A percentile compares a stretch with the other conserved stretches of the same genome.
Conservation (phyloP, 2,329 filamentous ascomycete genomes). For the Hypomyces rosellus region DNA sequence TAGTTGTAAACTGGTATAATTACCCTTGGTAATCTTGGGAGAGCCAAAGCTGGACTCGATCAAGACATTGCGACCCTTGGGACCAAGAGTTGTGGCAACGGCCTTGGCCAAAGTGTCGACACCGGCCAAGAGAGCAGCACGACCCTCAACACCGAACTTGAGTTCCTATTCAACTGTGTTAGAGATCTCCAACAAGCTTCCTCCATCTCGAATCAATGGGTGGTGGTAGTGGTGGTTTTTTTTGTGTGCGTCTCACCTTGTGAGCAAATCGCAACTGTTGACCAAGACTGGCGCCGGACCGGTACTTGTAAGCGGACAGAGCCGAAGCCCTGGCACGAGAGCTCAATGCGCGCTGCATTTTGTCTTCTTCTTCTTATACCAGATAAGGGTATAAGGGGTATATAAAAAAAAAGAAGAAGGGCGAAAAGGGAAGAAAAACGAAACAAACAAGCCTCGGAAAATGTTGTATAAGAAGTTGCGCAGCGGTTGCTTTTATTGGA, state of each 20-base stretch:
- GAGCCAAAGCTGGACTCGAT: slow-evolving; percentile 99
- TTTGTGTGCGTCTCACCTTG: slow-evolving; percentile 59
- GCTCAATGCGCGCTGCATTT: slow-evolving; percentile 97
- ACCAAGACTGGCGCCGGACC: slow-evolving; percentile 58
- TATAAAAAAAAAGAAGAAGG: slow-evolving; percentile 23
- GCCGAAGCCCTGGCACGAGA: slow-evolving; percentile 73
- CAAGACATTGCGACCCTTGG: slow-evolving; percentile 96
- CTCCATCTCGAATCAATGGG: slow-evolving; percentile 9
- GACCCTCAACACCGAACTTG: slow-evolving; percentile 94
- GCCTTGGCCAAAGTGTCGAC: slow-evolving; percentile 96
- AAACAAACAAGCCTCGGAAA: slow-evolving; percentile 8
- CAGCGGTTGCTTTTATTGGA: slow-evolving; percentile 15
- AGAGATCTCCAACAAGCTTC: slow-evolving; percentile 23
- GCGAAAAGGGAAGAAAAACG: slow-evolving; percentile 20
- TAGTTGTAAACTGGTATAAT: slow-evolving; percentile 17
- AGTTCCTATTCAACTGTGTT: slow-evolving; percentile 59
- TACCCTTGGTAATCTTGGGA: slow-evolving; percentile 99
- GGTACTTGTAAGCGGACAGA: slow-evolving; percentile 64
- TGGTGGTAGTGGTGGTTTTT: background rate
- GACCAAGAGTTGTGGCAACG: slow-evolving; percentile 90
- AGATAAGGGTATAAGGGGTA: slow-evolving; percentile 16
- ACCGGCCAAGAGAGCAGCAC: slow-evolving; percentile 82
- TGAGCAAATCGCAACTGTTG: slow-evolving; percentile 95
- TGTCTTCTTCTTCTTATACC: slow-evolving; percentile 43
- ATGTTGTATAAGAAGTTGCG: slow-evolving; percentile 15